Conservation (phyloP, 179 eudicot species). For the Amaranthus tricolor region DNA sequence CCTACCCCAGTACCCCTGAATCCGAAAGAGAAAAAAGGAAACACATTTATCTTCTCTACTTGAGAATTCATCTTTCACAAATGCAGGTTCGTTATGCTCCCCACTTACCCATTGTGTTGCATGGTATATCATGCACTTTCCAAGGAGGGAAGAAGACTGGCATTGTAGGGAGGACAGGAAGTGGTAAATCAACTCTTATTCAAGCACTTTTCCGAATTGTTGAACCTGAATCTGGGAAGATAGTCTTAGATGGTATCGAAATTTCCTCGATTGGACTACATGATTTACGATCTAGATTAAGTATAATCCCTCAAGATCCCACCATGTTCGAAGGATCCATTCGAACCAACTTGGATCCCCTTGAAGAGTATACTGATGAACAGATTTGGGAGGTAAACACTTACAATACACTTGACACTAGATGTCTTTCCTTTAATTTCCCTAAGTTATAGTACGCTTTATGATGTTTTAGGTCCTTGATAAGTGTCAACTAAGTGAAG, state of each 20-base stretch:
- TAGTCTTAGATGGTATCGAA: conserved; percentile 48
- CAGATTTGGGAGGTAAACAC: conserved; percentile 60
- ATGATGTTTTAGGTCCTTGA: conserved; percentile 49
- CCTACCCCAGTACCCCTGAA: too few relatives aligned
- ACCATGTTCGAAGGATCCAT: conserved; percentile 78
- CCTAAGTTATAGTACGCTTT: conserved; percentile 3
- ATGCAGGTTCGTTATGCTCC: conserved; percentile 71
- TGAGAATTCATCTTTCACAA: neutral
- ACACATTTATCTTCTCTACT: conserved; percentile 39
- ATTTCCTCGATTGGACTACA: conserved; percentile 56
- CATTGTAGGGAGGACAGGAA: conserved; percentile 65
- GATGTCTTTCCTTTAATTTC: neutral
- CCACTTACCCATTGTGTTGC: conserved; percentile 68
- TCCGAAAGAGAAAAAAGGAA: too few relatives aligned
- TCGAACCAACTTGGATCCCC: conserved; percentile 64
- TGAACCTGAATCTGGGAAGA: conserved; percentile 49
- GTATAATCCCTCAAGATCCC: conserved; percentile 74
- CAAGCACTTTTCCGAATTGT: conserved; percentile 60
- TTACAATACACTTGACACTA: neutral
- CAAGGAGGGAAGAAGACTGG: conserved; percentile 58
- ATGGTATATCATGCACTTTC: conserved; percentile 66
- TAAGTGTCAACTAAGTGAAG: conserved; percentile 66
- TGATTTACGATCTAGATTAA: conserved; percentile 58
- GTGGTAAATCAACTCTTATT: conserved; percentile 64
- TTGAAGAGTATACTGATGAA: conserved; percentile 59